Base-by-base conservation (phyloP, 257 asterid species). In the Salvia rosmarinus region DNA sequence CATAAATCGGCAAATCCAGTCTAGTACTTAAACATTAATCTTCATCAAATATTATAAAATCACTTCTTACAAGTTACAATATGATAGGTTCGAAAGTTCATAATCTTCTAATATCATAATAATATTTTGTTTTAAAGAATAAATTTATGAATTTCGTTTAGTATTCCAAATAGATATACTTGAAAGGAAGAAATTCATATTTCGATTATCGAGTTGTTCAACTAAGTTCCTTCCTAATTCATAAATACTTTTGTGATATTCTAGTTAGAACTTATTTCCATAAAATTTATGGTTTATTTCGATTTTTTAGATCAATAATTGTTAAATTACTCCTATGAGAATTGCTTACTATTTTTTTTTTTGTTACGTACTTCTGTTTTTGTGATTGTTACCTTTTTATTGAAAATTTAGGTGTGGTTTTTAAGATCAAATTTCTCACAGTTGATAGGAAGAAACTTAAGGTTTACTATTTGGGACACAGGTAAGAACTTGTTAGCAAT, bases 381-480 rank as follows among this genome's bases (percentile, higher is more conserved):
- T 46, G 51, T 57, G 68, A 21, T 16, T 19, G 13, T 71, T 23
- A 11, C 58, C 4, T 3, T 64, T 57, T 34, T 17, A 37, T 66
- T 47, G 44, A 25, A 63, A 61, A 50, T 76, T 9, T 71, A 91
- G 97, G 97, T 58, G 98, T 93, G 68, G 97, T 90, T 86, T 93
- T 93, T 73, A 89, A 94, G 87, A 85, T 90, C 81, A 94, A 90
- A 85, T 76, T 85, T 58, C 86, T 94, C 75, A 87, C 89, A 11
- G 95, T 87, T 63, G 95, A 83, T 71, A 96, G 87, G 64, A 90
- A 89, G 77, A 87, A 58, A 71, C 68, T 94, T 82, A 94, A 94
- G 95, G n/a, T 96, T 94, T 49, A 89, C 97, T 40, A 94, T 94
- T 52, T 90, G 97, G 96, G 97, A 90, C 80, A 93, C 97, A 1